Evolutionary conservation across 108 stramenopile genomes (phyloP), one percentile per base, ranked within the genome.

Genomic region (Cyclotella sp.): DNA sequence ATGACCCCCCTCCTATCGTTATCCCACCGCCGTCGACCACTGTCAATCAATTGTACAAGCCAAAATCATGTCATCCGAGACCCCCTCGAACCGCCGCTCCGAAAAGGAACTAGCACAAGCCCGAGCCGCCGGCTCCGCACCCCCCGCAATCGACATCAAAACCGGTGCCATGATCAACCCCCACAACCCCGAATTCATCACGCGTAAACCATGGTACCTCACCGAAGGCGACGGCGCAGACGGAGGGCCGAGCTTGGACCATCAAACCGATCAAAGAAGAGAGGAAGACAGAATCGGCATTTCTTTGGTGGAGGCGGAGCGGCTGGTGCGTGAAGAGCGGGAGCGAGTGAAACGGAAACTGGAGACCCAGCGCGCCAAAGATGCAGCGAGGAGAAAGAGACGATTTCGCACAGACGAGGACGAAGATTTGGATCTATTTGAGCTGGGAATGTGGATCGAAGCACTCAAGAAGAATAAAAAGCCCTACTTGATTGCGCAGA

Each of bases 151-250:
- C 0, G 98, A 98, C 82, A 84, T 94, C 74, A 95, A 91, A 63
- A 90, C 93, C 15, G 94, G 94, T 42, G 77, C 84, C 47, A 99
- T 99, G 91, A 97, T 99, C 83, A 99, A 99, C 76, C 99, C 99
- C 21, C 99, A 99, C 93, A 98, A 99, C 72, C 99, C 99, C 57
- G 98, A 98, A 76, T 99, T 98, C 85, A 98, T 99, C 72, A 97
- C 98, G 19, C 96, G 97, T 72, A 85, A 92, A 70, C 99, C 99
- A 42, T 99, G 98, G 98, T 99, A 99, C 77, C 85, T 99, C 57
- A 96, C 96, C 60, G 86, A 84, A 12, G 84, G 81, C 9, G 90
- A 81, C 67, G 70, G 27, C 30, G 68, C 69, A 7, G 86, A 77
- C 18, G 73, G 53, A 18, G 97, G 97, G 16, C 96, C 97, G 0